phyloP scores from a whole-genome alignment of 2,329 filamentous ascomycete species.

The Exophiala aquamarina region DNA sequence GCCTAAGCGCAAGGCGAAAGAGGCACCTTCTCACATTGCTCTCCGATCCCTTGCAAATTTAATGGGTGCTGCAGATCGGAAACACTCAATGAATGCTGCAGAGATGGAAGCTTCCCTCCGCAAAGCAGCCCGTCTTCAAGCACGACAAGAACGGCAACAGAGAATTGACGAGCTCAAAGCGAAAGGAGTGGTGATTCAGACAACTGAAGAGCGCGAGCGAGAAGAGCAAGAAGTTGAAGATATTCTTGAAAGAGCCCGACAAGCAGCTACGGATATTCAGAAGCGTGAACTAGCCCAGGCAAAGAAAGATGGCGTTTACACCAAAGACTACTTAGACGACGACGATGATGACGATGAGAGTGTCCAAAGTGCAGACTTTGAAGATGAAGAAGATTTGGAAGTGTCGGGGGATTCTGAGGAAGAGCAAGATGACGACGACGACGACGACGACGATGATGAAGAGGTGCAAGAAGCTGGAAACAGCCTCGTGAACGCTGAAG shows the following conservation, averaged over 20 bases:
- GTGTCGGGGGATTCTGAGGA: constrained; percentile 43
- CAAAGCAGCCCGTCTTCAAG: constrained; percentile 75
- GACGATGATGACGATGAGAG: constrained; percentile 58
- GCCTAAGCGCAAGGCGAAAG: constrained; percentile 62
- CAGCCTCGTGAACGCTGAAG: constrained; percentile 29
- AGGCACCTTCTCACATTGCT: constrained; percentile 63
- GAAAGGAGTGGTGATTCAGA: constrained; percentile 79
- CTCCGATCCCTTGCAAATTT: constrained; percentile 75
- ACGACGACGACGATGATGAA: constrained; percentile 36
- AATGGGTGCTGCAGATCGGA: constrained; percentile 54
- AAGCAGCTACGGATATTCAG: constrained; percentile 76
- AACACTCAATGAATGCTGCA: constrained; percentile 62
- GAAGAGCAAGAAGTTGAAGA: constrained; percentile 85
- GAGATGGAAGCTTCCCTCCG: constrained; percentile 70
- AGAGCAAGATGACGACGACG: constrained; percentile 37
- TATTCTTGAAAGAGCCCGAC: constrained; percentile 77
- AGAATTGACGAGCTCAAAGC: constrained; percentile 74
- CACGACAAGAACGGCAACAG: constrained; percentile 72
- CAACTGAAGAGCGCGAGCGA: constrained; percentile 78
- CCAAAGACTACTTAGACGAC: constrained; percentile 48
- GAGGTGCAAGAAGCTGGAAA: constrained; percentile 27
- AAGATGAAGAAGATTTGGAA: constrained; percentile 31
- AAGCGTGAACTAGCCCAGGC: constrained; percentile 72
- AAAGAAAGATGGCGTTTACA: constrained; percentile 60
- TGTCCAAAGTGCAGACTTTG: constrained; percentile 42